A percentile compares a stretch with the other conserved stretches of the same genome.
phyloP scores from a whole-genome alignment of 2,329 filamentous ascomycete genomes.

The Scolecobasidium constrictum region DNA sequence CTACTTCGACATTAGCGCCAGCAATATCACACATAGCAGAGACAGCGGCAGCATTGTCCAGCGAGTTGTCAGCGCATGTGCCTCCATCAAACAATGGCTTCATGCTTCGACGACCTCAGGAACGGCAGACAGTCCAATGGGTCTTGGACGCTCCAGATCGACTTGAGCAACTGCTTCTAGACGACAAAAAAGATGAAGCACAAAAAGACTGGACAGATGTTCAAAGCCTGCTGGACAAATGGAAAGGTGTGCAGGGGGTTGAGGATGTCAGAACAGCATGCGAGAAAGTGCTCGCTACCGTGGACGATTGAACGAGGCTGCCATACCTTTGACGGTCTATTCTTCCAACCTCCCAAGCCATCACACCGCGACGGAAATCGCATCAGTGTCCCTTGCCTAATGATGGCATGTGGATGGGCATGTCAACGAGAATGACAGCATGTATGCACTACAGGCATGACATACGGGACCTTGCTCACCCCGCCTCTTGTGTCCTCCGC shows the following conservation, averaged over 20 bases:
- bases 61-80: constrained; percentile 22
- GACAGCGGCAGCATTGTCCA: constrained; percentile 36
- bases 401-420: too few species aligned
- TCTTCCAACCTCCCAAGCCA: too few species aligned
- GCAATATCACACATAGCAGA: constrained; percentile 66
- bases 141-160: constrained; percentile 51
- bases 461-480: too few species aligned
- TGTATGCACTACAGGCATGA: too few species aligned
- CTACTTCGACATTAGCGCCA: constrained; percentile 60
- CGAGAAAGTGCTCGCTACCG: constrained; percentile 18
- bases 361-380: too few species aligned
- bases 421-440: too few species aligned
- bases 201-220: constrained; percentile 37
- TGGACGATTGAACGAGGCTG: constrained; percentile 7
- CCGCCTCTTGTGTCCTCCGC: too few species aligned
- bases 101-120: constrained; percentile 25
- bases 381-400: too few species aligned
- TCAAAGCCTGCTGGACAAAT: constrained; percentile 28
- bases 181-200: constrained; percentile 52
- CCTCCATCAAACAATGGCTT: constrained; percentile 13
- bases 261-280: constrained; percentile 28
- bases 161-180: constrained; percentile 45
- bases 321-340: too few species aligned
- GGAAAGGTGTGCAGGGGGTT: constrained; percentile 32
- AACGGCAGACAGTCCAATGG: constrained; percentile 50